phyloP scores from a whole-genome alignment of 352 stramenopile genomes.

The Elongisporangium undulatum region DNA sequence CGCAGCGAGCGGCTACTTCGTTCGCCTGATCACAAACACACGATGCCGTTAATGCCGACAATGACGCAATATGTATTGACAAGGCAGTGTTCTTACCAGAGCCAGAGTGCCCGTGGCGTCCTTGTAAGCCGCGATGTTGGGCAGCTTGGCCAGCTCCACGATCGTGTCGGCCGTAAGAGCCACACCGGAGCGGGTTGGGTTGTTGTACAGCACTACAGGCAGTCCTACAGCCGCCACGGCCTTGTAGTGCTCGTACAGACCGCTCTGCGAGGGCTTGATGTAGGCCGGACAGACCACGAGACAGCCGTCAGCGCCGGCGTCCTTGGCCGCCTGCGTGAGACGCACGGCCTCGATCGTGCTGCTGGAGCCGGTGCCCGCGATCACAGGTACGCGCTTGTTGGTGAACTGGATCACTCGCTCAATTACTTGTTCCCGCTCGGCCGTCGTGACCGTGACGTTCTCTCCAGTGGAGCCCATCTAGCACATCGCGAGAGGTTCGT shows the following conservation, averaged over 20 bases:
- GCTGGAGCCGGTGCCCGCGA: conserved; percentile 94
- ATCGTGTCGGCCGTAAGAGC: conserved; percentile 92
- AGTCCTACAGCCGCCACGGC: conserved; percentile 70
- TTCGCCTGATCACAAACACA: conserved; percentile 77
- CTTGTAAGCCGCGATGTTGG: conserved; percentile 95
- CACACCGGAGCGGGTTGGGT: conserved; percentile 93
- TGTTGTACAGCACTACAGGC: conserved; percentile 96
- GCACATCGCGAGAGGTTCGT: not conserved
- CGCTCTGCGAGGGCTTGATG: conserved; percentile 94
- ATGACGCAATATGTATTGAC: too few relatives aligned
- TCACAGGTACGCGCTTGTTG: conserved; percentile 85
- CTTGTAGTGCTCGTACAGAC: conserved; percentile 92
- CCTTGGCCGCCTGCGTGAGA: conserved; percentile 73
- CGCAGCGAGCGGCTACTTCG: conserved; percentile 76
- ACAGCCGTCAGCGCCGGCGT: conserved; percentile 90
- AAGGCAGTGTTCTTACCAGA: too few relatives aligned
- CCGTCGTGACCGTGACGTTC: conserved; percentile 88
- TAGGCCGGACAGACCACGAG: conserved; percentile 97
- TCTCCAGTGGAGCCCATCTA: conserved; percentile 95
- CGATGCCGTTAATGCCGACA: too few relatives aligned
- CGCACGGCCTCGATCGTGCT: conserved; percentile 71
- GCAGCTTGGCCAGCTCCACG: conserved; percentile 84
- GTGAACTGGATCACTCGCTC: conserved; percentile 78
- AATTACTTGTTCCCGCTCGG: conserved; percentile 92
- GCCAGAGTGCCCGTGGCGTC: conserved; percentile 92